These are phyloP conservation scores for Colletotrichum gloeosporioides DNA, from an alignment of 2,329 filamentous ascomycete species.

Conservation along the genomic window DNA sequence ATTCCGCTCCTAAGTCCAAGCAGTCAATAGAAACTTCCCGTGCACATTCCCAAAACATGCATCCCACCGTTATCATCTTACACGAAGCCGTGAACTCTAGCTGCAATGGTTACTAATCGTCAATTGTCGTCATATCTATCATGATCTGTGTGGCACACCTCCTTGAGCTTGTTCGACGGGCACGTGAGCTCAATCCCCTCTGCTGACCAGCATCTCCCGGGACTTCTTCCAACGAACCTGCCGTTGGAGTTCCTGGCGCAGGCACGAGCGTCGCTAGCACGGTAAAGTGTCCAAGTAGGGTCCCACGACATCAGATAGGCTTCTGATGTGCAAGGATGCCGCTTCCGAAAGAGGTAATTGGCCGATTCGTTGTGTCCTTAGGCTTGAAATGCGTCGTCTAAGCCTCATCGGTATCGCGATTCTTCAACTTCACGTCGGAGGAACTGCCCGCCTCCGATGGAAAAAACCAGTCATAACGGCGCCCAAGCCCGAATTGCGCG, in stretches of 20 bases:
- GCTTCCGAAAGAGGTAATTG: neutral
- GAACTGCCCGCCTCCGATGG: neutral
- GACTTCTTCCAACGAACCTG: neutral
- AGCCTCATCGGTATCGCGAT: neutral
- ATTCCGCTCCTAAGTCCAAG: neutral
- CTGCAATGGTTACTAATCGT: neutral
- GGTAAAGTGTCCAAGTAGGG: neutral
- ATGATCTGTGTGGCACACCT: neutral
- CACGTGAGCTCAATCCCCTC: neutral
- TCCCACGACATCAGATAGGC: neutral
- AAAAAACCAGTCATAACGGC: neutral
- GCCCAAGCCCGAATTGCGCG: neutral
- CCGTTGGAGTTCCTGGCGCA: neutral
- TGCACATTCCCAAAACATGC: neutral
- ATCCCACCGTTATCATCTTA: neutral
- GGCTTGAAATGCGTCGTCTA: neutral
- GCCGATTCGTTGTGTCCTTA: neutral
- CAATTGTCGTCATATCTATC: neutral
- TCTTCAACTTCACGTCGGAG: neutral
- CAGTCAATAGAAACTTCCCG: neutral
- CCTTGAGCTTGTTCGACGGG: neutral
- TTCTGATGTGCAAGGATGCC: neutral
- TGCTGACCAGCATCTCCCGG: neutral
- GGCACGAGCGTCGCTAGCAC: neutral
- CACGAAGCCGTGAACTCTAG: neutral